Conservation (phyloP, 1,139 yeast species). For the Martiniozyma asiatica region DNA sequence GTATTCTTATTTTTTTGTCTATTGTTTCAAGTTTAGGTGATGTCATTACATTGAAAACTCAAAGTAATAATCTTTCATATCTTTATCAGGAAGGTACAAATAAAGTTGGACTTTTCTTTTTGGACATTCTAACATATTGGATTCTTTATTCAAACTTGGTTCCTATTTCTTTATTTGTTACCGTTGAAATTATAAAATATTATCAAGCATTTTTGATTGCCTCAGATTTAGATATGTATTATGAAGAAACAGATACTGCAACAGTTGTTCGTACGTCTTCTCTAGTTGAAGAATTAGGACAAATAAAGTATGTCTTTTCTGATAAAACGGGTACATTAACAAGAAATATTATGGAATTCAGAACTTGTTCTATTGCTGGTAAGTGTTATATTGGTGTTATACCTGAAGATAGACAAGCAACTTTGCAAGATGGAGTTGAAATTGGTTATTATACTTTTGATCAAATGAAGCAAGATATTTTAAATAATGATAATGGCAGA, state of each 20-base stretch:
- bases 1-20: slow-evolving; percentile 62
- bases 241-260: slow-evolving; percentile 81
- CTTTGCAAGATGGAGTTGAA: slow-evolving; percentile 65
- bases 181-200: slow-evolving; percentile 89
- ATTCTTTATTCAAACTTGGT: slow-evolving; percentile 89
- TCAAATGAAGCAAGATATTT: slow-evolving; percentile 38
- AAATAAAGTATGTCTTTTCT: slow-evolving; percentile 87
- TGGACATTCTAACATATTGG: slow-evolving; percentile 88
- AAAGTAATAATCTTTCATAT: slow-evolving; percentile 44
- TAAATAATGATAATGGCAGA: slow-evolving; percentile 16
- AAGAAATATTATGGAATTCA: slow-evolving; percentile 91
- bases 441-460: slow-evolving; percentile 70
- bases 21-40: slow-evolving; percentile 81
- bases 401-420: slow-evolving; percentile 81
- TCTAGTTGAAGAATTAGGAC: slow-evolving; percentile 92
- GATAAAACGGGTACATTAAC: slow-evolving; percentile 96
- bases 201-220: slow-evolving; percentile 92
- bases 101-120: slow-evolving; percentile 58
- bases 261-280: slow-evolving; percentile 92
- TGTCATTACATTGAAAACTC: slow-evolving; percentile 56
- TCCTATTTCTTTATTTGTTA: slow-evolving; percentile 89
- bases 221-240: slow-evolving; percentile 87
- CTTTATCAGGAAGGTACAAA: slow-evolving; percentile 60
- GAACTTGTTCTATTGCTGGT: slow-evolving; percentile 90
- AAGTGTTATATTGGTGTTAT: slow-evolving; percentile 76